Percentiles rank a stretch among this genome's conserved stretches.
These are phyloP conservation scores for Hymenochaete sp. DNA, from an alignment of 1,284 basidiomycete genomes.

Conservation along the genomic window DNA sequence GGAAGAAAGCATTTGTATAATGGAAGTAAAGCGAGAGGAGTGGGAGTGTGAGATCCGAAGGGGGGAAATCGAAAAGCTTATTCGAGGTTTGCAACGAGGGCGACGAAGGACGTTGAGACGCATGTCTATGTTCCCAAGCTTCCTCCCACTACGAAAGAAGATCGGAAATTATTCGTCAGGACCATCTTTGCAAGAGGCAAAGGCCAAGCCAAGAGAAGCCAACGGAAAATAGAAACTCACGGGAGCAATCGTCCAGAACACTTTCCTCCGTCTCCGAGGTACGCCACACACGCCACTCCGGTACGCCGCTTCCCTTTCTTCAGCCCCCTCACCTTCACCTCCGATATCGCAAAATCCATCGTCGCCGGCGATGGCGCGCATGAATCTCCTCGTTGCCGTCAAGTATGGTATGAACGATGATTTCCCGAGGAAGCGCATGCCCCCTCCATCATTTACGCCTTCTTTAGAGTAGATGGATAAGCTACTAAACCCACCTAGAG, in stretches of 20 bases:
- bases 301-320: background rate
- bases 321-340: background rate
- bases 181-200: background rate
- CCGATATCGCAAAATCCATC: conserved; percentile 8
- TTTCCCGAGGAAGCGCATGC: conserved; percentile 12
- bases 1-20: conserved; percentile 34
- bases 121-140: conserved; percentile 36
- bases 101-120: conserved; percentile 24
- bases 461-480: no score
- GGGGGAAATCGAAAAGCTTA: conserved; percentile 44
- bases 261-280: conserved; percentile 6
- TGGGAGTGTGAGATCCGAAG: conserved; percentile 36
- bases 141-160: conserved; percentile 44
- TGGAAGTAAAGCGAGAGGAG: conserved; percentile 45
- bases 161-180: background rate
- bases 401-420: conserved; percentile 12
- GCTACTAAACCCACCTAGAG: no score
- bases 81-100: conserved; percentile 27
- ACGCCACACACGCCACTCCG: conserved; percentile 4
- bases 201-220: background rate
- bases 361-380: conserved; percentile 6
- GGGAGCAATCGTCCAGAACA: conserved; percentile 13
- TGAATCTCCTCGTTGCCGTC: conserved; percentile 7
- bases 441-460: conserved; percentile 2
- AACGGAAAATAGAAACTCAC: conserved; percentile 1